These are phyloP conservation scores for Pichia sp. DNA, from an alignment of 1,139 yeast species.

Conservation along the genomic window DNA sequence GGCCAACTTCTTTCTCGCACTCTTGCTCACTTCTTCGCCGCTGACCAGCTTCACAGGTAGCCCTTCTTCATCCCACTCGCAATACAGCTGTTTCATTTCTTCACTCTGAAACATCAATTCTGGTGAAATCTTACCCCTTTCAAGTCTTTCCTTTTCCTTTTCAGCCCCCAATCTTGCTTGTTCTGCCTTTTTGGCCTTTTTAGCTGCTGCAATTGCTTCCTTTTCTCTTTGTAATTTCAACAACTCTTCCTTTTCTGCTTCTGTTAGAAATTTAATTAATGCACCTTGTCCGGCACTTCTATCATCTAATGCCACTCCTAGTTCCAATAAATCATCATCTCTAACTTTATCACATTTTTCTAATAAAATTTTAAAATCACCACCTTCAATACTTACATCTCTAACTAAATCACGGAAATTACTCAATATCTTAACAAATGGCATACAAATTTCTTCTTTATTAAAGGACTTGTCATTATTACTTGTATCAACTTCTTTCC, in stretches of 20 bases:
- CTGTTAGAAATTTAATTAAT: conserved; percentile 70
- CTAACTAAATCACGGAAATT: conserved; percentile 79
- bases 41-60: conserved; percentile 68
- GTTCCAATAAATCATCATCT: conserved; percentile 55
- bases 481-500: conserved; percentile 35
- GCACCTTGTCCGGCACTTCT: conserved; percentile 72
- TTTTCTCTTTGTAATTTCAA: conserved; percentile 57
- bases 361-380: conserved; percentile 47
- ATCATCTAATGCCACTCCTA: conserved; percentile 86
- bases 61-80: conserved; percentile 82
- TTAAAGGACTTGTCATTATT: conserved; percentile 25
- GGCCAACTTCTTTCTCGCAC: conserved; percentile 71
- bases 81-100: conserved; percentile 39
- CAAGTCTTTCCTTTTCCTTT: conserved; percentile 60
- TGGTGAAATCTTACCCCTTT: conserved; percentile 67
- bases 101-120: conserved; percentile 59
- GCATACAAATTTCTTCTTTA: conserved; percentile 65
- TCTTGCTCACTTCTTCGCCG: conserved; percentile 87
- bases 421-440: conserved; percentile 72
- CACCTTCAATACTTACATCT: conserved; percentile 60
- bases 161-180: conserved; percentile 42
- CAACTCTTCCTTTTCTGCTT: conserved; percentile 61
- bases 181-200: conserved; percentile 39
- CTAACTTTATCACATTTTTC: conserved; percentile 53
- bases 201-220: conserved; percentile 46